Evolutionary conservation across 1,284 basidiomycete genomes (phyloP).

Genomic region (Agroathelia rolfsii): DNA sequence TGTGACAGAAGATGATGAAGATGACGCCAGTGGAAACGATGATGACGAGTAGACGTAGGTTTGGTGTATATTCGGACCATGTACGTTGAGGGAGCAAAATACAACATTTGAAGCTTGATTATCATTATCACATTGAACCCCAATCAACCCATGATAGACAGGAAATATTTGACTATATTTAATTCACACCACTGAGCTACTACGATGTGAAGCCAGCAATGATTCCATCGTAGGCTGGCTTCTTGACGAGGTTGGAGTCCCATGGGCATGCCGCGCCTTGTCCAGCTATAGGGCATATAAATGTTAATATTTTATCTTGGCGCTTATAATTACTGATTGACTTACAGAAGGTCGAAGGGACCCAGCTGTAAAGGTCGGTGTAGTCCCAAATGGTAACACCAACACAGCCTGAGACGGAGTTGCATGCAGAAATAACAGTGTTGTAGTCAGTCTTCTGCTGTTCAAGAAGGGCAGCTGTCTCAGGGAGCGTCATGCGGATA

Average conservation of each 20-base stretch:
- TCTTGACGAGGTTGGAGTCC: constrained; percentile 6
- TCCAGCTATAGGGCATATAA: constrained; percentile 8
- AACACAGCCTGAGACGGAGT: constrained; percentile 10
- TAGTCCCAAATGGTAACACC: too few relatives aligned
- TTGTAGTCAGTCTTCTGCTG: constrained; percentile 21
- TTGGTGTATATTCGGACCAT: too few relatives aligned
- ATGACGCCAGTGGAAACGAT: constrained; percentile 32
- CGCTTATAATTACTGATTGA: constrained; percentile 12
- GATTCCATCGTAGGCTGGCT: constrained; percentile 7
- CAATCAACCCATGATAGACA: too few relatives aligned
- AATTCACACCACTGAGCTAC: too few relatives aligned
- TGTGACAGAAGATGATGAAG: constrained; percentile 60
- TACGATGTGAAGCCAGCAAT: too few relatives aligned
- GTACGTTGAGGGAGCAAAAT: too few relatives aligned
- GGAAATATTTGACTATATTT: too few relatives aligned
- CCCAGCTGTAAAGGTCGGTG: background rate
- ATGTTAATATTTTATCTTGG: too few relatives aligned
- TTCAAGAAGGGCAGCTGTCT: constrained; percentile 31
- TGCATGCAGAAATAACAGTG: constrained; percentile 14
- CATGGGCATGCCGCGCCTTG: constrained; percentile 11
- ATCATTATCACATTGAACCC: too few relatives aligned
- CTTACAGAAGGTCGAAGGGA: constrained; percentile 3
- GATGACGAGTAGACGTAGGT: constrained; percentile 15
- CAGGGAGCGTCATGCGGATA: constrained; percentile 41
- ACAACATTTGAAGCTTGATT: too few relatives aligned